A percentile compares a stretch with the other conserved stretches of the same genome.
phyloP scores from a whole-genome alignment of 306 rosid genomes.

The Macrotyloma uniflorum region DNA sequence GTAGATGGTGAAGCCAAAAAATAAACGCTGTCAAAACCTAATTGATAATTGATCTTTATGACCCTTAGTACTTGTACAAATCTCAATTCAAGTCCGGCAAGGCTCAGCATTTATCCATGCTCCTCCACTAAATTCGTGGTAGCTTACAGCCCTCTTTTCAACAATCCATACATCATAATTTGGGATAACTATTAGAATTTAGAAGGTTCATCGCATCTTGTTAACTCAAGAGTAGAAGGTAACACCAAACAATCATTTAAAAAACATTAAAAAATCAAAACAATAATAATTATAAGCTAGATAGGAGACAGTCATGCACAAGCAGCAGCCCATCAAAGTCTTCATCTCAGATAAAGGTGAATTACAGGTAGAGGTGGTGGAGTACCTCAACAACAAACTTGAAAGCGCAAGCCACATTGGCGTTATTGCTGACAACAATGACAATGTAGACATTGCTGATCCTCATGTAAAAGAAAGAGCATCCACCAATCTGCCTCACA shows the following conservation, averaged over 20 bases:
- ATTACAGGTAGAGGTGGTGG: background rate
- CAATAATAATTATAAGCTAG: background rate
- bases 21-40: background rate
- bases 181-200: background rate
- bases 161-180: background rate
- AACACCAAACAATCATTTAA: background rate
- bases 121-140: background rate
- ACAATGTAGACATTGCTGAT: conserved; percentile 91
- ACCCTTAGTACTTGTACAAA: background rate
- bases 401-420: conserved; percentile 95
- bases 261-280: background rate
- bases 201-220: background rate
- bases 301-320: background rate
- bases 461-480: conserved; percentile 93
- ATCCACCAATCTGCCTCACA: conserved; percentile 88
- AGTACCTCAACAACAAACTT: conserved; percentile 93
- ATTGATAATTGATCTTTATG: background rate
- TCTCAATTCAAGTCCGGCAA: background rate
- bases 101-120: background rate
- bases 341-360: background rate
- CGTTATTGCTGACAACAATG: conserved; percentile 94
- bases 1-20: background rate
- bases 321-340: background rate
- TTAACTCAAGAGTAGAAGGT: background rate
- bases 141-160: background rate